Evolutionary conservation across 441 rosid genomes (phyloP).

Genomic region (Brassica balearica): DNA sequence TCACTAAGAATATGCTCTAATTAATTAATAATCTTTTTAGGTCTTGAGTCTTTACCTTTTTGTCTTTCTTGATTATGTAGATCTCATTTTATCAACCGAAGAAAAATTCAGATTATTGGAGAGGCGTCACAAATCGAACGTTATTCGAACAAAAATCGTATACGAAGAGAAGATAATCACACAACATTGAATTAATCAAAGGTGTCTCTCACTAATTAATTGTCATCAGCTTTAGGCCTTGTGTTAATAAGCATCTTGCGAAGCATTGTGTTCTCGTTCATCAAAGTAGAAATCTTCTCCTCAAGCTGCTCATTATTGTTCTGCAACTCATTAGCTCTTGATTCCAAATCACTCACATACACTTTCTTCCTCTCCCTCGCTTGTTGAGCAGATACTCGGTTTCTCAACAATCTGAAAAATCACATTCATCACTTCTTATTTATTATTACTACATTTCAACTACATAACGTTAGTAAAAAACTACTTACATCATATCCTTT

Average conservation of each 20-base stretch:
- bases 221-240: conserved; percentile 50
- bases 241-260: conserved; percentile 61
- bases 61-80: conserved; percentile 19
- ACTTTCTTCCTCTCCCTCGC: conserved; percentile 87
- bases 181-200: neutral
- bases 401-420: conserved; percentile 53
- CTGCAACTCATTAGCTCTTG: conserved; percentile 59
- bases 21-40: neutral
- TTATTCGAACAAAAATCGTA: neutral
- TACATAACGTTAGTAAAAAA: neutral
- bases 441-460: neutral
- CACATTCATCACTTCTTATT: neutral
- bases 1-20: neutral
- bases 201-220: conserved; percentile 2
- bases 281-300: conserved; percentile 70
- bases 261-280: conserved; percentile 76
- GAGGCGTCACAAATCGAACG: conserved; percentile 1
- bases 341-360: conserved; percentile 68
- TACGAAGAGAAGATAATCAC: neutral
- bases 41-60: neutral
- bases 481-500: neutral
- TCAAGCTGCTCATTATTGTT: conserved; percentile 63
- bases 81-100: neutral
- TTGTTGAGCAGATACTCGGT: conserved; percentile 85
- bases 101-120: neutral